Base-by-base conservation (phyloP, 352 stramenopile species). In the Pythium utonaiense region DNA sequence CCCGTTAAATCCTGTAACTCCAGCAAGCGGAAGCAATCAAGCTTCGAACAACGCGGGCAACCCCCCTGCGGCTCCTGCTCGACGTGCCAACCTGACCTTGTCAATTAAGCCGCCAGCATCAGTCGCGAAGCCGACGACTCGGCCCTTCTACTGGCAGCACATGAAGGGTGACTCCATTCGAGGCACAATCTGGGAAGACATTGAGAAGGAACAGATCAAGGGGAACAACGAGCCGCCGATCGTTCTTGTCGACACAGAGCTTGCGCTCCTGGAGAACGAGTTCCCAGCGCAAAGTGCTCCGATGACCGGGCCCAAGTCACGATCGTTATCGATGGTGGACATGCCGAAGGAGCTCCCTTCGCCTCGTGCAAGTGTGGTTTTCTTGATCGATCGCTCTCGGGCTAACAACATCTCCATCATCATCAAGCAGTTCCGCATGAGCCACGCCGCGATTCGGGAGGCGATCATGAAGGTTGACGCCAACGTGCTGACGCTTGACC, bases 381-480 rank as follows among this genome's bases (percentile, higher is more conserved):
- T 90, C 55, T 57, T 92, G 36, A 92, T 92, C 53, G 83, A 92
- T 28, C 73, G 83, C 21, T 75, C 66, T 2, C 67, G 83, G 5
- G 80, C 83, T 6, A 92, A 92, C 66, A 94, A 94, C 57, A 96
- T 98, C n/a, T 97, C 94, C 17, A 99, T 99, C 65, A 97, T 98
- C 65, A 82, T 99, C 41, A 97, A 97, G 65, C 89, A 97, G 64
- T 91, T 98, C 42, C 89, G 95, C 45, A 96, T 98, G 76, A 97
- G 79, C 74, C 83, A 91, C 45, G 71, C 78, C 0, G 77, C 88
- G 17, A 65, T 96, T 42, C 80, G 88, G 1, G 75, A 91, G 49
- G 86, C 87, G 5, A 85, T 95, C 25, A 88, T 95, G 72, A 87
- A 84, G 27, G 79, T 95, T 40, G 88, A 96, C 50, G 66, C 78